A percentile compares a stretch with the other conserved stretches of the same genome.
Evolutionary conservation across 2,329 filamentous ascomycete genomes (phyloP).

Genomic region (Diaporthe velutina): DNA sequence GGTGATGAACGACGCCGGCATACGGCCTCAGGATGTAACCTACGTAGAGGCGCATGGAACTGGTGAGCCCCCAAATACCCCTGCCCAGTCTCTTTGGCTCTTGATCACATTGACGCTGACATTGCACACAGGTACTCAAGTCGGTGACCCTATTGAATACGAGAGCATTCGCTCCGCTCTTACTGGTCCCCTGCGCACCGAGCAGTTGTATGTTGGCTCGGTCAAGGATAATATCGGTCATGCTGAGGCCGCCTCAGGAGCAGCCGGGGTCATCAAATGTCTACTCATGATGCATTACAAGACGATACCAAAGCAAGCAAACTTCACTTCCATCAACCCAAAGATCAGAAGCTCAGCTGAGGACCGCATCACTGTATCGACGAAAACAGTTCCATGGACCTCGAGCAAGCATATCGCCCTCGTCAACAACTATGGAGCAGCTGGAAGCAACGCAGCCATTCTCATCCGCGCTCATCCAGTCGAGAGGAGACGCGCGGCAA

Average conservation of each 20-base stretch:
- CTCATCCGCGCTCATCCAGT: slow-evolving; percentile 25
- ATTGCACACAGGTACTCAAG: slow-evolving; percentile 48
- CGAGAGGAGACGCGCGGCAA: neutral
- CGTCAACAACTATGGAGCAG: slow-evolving; percentile 54
- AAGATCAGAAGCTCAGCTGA: slow-evolving; percentile 43
- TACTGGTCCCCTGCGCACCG: slow-evolving; percentile 4
- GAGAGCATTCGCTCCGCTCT: slow-evolving; percentile 41
- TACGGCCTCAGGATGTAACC: slow-evolving; percentile 45
- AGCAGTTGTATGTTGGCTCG: slow-evolving; percentile 43
- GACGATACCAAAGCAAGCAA: slow-evolving; percentile 44
- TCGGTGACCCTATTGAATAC: slow-evolving; percentile 48
- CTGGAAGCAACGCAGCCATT: slow-evolving; percentile 51
- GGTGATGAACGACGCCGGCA: slow-evolving; percentile 42
- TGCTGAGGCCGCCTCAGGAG: slow-evolving; percentile 48
- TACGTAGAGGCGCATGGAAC: slow-evolving; percentile 55
- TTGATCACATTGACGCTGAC: neutral
- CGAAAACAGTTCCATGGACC: slow-evolving; percentile 45
- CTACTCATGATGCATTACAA: slow-evolving; percentile 49
- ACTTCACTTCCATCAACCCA: slow-evolving; percentile 46
- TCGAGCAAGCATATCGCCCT: slow-evolving; percentile 42
- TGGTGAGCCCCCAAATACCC: slow-evolving; percentile 43
- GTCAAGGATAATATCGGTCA: slow-evolving; percentile 51
- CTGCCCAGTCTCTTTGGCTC: neutral
- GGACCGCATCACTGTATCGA: slow-evolving; percentile 42
- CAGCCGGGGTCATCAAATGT: slow-evolving; percentile 50